Evolutionary conservation across 768 basidiomycete genomes (phyloP), one percentile per base, ranked within the genome.

Genomic region (Leucosporidium scottii): DNA sequence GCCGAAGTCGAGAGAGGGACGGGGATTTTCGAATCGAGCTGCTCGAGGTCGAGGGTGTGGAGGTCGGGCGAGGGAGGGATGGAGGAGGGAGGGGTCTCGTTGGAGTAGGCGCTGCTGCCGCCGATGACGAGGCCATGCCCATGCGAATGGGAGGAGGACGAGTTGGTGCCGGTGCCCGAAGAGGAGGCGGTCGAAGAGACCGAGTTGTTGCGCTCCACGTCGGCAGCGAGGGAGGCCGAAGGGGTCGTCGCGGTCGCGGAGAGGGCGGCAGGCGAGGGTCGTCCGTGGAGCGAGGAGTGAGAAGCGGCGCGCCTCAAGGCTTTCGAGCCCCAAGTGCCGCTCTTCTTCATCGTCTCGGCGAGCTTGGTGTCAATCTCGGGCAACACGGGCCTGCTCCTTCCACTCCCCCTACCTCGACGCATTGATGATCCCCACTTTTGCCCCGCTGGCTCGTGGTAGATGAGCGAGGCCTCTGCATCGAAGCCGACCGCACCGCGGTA

Each of bases 131-230:
- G 56, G 17, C 59, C 27, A 44, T 44, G 39, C 39, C 59, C 27
- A 44, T 44, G 39, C 39, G 39, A 44, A 8, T 44, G 39, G 28
- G 61, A 64, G 9, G 66, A 68, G 3, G 64, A 62, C 17, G 65
- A 57, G 27, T 56, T 49, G 6, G 60, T 44, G 39, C 57, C 64
- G 5, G 70, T 68, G 6, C 49, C 63, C 53, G 59, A 62, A 10
- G 60, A 62, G 7, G 70, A 67, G 0, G 63, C 51, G 4, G 63
- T 59, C 17, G 70, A 71, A 30, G 70, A 71, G 10, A 71, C 70
- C 18, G 70, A 71, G 64, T 71, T 71, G 66, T 68, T 71, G 20
- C 70, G 48, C 48, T 68, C 70, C 58, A 71, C 64, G 44, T 71
- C 70, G 27, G 30, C 59, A 5, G 60, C 48, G 34, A n/a, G 12